phyloP scores from a whole-genome alignment of 495 filamentous ascomycete species.

The Aspergillus incahuasiensis region DNA sequence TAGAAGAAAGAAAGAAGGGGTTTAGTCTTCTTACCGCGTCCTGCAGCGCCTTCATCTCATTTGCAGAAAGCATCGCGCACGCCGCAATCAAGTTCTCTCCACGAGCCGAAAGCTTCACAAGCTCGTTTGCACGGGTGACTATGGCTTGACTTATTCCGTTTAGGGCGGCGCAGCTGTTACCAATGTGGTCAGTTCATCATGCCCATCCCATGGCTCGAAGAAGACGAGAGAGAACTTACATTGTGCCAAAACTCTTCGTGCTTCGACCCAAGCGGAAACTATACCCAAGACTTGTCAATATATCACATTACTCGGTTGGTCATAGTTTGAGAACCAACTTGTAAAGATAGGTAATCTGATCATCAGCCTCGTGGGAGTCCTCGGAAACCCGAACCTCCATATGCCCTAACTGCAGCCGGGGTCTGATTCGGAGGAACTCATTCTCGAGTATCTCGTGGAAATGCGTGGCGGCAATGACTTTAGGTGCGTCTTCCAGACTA shows the following conservation, averaged over 20 bases:
- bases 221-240: constrained; percentile 28
- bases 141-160: constrained; percentile 74
- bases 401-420: constrained; percentile 65
- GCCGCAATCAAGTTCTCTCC: constrained; percentile 72
- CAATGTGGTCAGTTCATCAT: background rate
- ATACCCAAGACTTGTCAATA: constrained; percentile 17
- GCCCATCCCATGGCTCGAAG: background rate
- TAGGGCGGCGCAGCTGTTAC: constrained; percentile 68
- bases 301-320: too few relatives aligned
- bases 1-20: background rate
- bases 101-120: constrained; percentile 62
- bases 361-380: constrained; percentile 51
- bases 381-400: constrained; percentile 81
- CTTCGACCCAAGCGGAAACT: constrained; percentile 62
- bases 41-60: constrained; percentile 57
- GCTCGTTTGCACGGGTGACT: constrained; percentile 69
- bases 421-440: constrained; percentile 55
- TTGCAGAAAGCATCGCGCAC: constrained; percentile 58
- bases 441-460: constrained; percentile 92
- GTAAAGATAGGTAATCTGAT: constrained; percentile 87
- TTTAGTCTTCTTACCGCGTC: constrained; percentile 45
- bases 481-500: constrained; percentile 57
- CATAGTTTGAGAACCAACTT: constrained; percentile 46
- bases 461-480: constrained; percentile 84
- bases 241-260: constrained; percentile 76